phyloP scores from a whole-genome alignment of 495 filamentous ascomycete genomes.

The Neurospora sp. region DNA sequence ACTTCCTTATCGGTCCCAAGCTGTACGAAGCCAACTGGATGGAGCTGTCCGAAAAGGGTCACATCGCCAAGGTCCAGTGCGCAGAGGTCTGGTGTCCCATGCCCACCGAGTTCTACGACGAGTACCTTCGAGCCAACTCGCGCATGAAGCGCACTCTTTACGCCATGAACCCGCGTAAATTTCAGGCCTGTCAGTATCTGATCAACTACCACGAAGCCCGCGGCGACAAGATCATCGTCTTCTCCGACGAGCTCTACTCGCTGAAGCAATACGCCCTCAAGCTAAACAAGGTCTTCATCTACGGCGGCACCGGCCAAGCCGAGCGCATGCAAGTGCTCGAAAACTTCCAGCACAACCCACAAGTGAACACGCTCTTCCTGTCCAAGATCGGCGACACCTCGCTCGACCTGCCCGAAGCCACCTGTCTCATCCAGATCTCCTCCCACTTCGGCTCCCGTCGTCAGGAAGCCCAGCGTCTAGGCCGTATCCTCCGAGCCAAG shows the following conservation, averaged over 20 bases:
- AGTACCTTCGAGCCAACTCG: constrained; percentile 57
- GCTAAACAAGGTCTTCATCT: constrained; percentile 85
- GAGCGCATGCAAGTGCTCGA: constrained; percentile 87
- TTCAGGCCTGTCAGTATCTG: constrained; percentile 91
- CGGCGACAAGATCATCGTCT: constrained; percentile 98
- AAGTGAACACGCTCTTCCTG: constrained; percentile 92
- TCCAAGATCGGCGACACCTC: constrained; percentile 98
- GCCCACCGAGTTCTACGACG: constrained; percentile 95
- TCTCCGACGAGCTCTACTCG: constrained; percentile 96
- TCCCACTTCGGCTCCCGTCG: constrained; percentile 96
- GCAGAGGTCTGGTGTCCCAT: constrained; percentile 99
- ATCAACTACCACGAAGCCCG: constrained; percentile 96
- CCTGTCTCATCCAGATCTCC: constrained; percentile 95
- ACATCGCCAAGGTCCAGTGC: constrained; percentile 96
- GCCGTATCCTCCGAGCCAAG: constrained; percentile 92
- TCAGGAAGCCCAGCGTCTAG: constrained; percentile 92
- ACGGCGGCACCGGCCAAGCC: constrained; percentile 73
- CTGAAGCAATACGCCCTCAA: constrained; percentile 76
- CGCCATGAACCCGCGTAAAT: constrained; percentile 96
- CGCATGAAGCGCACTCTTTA: constrained; percentile 63
- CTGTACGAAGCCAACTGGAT: constrained; percentile 99
- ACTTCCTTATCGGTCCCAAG: constrained; percentile 96
- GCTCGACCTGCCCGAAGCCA: constrained; percentile 91
- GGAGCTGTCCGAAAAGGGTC: constrained; percentile 92
- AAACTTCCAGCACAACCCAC: constrained; percentile 92